A percentile compares a stretch with the other conserved stretches of the same genome.
Conservation (phyloP, 148 eudicot genomes). For the Rhododendron molle region DNA sequence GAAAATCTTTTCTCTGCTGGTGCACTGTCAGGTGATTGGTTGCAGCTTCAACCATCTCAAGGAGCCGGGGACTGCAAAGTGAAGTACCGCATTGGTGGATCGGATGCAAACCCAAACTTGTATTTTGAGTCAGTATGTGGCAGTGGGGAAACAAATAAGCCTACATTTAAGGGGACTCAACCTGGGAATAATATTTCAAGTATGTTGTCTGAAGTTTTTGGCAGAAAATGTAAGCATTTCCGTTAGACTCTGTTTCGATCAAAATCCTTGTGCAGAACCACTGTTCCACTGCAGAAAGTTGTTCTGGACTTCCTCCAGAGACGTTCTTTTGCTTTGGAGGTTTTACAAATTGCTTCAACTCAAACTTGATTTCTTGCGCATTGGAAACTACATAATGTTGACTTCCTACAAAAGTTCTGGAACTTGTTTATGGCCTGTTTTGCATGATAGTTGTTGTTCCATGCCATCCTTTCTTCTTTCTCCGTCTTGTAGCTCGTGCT, state of each 20-base stretch:
- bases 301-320: background rate
- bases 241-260: background rate
- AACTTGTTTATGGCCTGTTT: background rate
- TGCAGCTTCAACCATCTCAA: conserved; percentile 25
- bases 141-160: conserved; percentile 25
- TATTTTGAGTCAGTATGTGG: conserved; percentile 19
- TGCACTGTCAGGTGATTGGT: conserved; percentile 27
- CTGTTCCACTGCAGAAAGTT: background rate
- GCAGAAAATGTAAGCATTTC: background rate
- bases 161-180: conserved; percentile 31
- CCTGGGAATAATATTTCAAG: conserved; percentile 27
- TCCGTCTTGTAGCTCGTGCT: background rate
- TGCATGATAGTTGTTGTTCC: background rate
- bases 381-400: background rate
- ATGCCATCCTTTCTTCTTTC: background rate
- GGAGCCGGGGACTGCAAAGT: conserved; percentile 20
- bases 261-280: background rate
- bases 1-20: conserved; percentile 34
- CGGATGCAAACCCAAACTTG: conserved; percentile 29
- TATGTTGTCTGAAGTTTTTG: background rate
- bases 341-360: background rate
- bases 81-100: conserved; percentile 23
- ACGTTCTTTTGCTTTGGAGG: background rate
- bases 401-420: background rate
- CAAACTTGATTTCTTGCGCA: background rate